Percentiles rank a stretch among this genome's conserved stretches.
Conservation (phyloP, 2,329 filamentous ascomycete genomes). For the Cryphonectria naterciae region DNA sequence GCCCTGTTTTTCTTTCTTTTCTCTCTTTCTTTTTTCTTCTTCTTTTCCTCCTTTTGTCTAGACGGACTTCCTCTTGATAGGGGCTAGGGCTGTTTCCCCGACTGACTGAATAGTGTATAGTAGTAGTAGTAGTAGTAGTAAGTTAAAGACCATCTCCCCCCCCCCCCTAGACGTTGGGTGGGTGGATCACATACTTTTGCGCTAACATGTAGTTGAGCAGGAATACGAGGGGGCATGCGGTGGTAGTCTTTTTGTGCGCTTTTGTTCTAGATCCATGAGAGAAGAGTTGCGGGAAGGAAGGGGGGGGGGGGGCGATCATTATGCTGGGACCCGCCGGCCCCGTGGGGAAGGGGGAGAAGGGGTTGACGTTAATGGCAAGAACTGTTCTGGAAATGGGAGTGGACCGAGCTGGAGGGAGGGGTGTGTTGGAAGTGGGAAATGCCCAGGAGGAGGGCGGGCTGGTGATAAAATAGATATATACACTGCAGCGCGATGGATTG, state of each 20-base stretch:
- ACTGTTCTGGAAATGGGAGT: no score
- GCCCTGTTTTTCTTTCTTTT: neutral
- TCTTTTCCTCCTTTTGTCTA: neutral
- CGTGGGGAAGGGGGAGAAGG: no score
- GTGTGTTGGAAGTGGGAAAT: no score
- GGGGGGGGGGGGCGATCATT: neutral
- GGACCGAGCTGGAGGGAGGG: no score
- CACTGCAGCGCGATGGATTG: no score
- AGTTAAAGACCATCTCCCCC: neutral
- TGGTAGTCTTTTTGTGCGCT: neutral
- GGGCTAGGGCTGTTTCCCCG: neutral
- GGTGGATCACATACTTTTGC: neutral
- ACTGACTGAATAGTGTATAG: neutral
- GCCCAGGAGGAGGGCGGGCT: no score
- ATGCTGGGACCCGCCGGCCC: neutral
- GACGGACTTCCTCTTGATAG: neutral
- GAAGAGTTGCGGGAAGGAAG: no score
- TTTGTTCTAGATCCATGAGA: neutral
- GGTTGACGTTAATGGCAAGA: no score
- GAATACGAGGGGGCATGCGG: neutral
- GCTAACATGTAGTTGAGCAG: neutral
- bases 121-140: no score
- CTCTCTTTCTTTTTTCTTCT: no score
- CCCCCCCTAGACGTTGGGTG: neutral
- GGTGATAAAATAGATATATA: no score